These are phyloP conservation scores for Scheffersomyces illinoinensis DNA, from an alignment of 1,139 yeast genomes.

Conservation along the genomic window DNA sequence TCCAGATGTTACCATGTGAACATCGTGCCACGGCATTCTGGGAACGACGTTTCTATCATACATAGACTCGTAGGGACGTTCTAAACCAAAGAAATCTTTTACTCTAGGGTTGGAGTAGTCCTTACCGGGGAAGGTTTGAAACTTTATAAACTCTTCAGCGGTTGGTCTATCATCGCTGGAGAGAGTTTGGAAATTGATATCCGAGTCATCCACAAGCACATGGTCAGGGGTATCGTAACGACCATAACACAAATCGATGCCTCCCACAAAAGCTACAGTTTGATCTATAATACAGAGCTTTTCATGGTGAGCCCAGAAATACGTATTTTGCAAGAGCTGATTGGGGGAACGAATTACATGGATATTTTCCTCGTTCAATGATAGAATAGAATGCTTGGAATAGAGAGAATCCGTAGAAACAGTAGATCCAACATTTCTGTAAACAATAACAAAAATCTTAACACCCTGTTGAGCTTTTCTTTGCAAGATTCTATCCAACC, in stretches of 20 bases:
- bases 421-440: slow-evolving; percentile 91
- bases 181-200: slow-evolving; percentile 38
- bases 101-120: slow-evolving; percentile 96
- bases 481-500: slow-evolving; percentile 84
- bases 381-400: slow-evolving; percentile 89
- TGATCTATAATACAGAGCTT: slow-evolving; percentile 86
- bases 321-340: slow-evolving; percentile 88
- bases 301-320: slow-evolving; percentile 99
- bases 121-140: slow-evolving; percentile 91
- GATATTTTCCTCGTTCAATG: slow-evolving; percentile 76
- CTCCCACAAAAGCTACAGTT: slow-evolving; percentile 89
- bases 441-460: slow-evolving; percentile 88
- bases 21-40: slow-evolving; percentile 99
- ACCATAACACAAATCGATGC: slow-evolving; percentile 93
- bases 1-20: slow-evolving; percentile 95
- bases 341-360: slow-evolving; percentile 94
- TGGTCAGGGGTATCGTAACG: slow-evolving; percentile 97
- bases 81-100: slow-evolving; percentile 77
- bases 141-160: slow-evolving; percentile 40
- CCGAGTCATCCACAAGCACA: slow-evolving; percentile 75
- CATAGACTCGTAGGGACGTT: slow-evolving; percentile 89
- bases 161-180: slow-evolving; percentile 27
- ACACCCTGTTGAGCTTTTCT: slow-evolving; percentile 95
- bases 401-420: slow-evolving; percentile 93
- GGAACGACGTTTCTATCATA: slow-evolving; percentile 81